A percentile compares a stretch with the other conserved stretches of the same genome.
Conservation (phyloP, 1,284 basidiomycete species). For the Microbotryomycetes sp. region DNA sequence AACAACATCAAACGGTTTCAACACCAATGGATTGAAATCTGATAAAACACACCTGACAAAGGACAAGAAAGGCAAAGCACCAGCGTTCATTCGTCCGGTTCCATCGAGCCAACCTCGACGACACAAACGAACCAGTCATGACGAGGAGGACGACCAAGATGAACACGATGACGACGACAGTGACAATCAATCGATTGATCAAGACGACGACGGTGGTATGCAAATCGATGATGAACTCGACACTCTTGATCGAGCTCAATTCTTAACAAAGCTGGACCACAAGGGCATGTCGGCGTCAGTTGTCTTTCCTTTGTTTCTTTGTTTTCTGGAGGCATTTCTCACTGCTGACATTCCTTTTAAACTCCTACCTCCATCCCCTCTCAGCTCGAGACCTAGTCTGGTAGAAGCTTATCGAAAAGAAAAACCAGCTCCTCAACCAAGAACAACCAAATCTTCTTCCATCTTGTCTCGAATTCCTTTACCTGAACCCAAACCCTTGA, state of each 20-base stretch:
- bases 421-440: slow-evolving; percentile 9
- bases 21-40: background rate
- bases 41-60: slow-evolving; percentile 5
- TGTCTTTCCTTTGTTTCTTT: background rate
- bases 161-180: slow-evolving; percentile 4
- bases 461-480: slow-evolving; percentile 18
- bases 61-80: slow-evolving; percentile 31
- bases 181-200: background rate
- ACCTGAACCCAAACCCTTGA: slow-evolving; percentile 17
- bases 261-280: slow-evolving; percentile 27
- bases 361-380: background rate
- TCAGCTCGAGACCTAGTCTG: slow-evolving; percentile 28
- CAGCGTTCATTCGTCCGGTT: slow-evolving; percentile 14
- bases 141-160: background rate
- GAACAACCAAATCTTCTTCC: slow-evolving; percentile 3
- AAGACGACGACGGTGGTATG: slow-evolving; percentile 20
- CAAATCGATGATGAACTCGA: slow-evolving; percentile 25
- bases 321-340: background rate
- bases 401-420: slow-evolving; percentile 28
- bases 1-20: background rate
- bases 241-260: slow-evolving; percentile 17
- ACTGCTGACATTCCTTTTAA: background rate
- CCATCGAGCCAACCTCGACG: slow-evolving; percentile 4
- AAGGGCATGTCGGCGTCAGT: slow-evolving; percentile 33
- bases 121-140: background rate